Conservation (phyloP, 1,284 basidiomycete genomes). For the Jaminaea rosea region DNA sequence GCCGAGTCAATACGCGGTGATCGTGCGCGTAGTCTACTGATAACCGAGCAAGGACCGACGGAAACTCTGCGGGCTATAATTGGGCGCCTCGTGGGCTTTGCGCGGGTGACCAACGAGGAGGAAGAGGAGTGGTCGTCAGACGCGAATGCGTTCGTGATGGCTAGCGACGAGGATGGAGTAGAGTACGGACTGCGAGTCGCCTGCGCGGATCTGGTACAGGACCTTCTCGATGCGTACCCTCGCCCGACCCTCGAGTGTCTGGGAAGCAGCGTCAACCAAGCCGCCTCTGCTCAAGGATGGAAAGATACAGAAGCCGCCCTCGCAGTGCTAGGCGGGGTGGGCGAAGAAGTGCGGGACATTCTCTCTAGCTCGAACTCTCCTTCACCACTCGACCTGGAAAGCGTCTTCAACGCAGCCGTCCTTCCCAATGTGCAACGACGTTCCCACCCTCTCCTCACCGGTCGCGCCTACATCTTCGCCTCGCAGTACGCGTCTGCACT, state of each 20-base stretch:
- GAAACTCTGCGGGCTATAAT: constrained; percentile 46
- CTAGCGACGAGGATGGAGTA: constrained; percentile 81
- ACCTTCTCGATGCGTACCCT: constrained; percentile 64
- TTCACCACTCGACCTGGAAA: constrained; percentile 66
- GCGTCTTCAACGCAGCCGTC: constrained; percentile 66
- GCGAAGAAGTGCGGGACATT: constrained; percentile 65
- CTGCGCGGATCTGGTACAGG: constrained; percentile 71
- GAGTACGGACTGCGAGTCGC: constrained; percentile 72
- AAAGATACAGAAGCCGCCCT: constrained; percentile 74
- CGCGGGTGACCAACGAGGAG: constrained; percentile 84
- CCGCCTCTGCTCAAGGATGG: constrained; percentile 59
- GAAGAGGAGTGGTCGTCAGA: constrained; percentile 84
- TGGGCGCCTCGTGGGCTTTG: constrained; percentile 58
- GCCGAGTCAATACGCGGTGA: constrained; percentile 59
- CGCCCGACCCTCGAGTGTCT: constrained; percentile 55
- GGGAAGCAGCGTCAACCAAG: constrained; percentile 11
- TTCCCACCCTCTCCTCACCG: constrained; percentile 72
- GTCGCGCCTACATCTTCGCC: constrained; percentile 86
- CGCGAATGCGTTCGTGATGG: constrained; percentile 77
- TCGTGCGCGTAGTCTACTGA: constrained; percentile 59
- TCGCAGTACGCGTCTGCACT: constrained; percentile 74
- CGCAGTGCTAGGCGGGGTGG: constrained; percentile 72
- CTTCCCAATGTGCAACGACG: constrained; percentile 65
- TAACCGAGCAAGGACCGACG: constrained; percentile 39
- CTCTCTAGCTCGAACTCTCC: constrained; percentile 49